These are phyloP conservation scores for Pichia sp. DNA, from an alignment of 1,139 yeast genomes.

Conservation along the genomic window DNA sequence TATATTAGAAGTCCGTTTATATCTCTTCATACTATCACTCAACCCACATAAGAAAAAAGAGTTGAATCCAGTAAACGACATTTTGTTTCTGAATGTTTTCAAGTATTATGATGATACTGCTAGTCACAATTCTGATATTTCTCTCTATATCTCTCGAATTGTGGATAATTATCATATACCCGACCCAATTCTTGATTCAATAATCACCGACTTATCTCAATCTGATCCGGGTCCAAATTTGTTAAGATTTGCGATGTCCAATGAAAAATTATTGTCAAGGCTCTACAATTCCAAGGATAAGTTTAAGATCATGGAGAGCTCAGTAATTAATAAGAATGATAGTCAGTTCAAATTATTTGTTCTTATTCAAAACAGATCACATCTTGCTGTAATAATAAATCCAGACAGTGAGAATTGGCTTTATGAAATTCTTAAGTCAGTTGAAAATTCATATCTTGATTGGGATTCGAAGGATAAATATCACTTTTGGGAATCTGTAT, in stretches of 20 bases:
- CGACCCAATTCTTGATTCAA: neutral
- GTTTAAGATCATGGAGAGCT: slow-evolving; percentile 3
- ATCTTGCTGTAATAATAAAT: neutral
- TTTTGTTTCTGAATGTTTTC: neutral
- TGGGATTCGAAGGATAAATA: neutral
- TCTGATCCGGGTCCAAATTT: neutral
- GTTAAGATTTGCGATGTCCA: neutral
- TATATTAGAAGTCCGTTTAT: neutral
- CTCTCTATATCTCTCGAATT: neutral
- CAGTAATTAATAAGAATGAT: neutral
- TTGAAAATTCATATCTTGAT: neutral
- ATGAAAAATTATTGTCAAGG: neutral
- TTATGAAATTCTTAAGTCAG: neutral
- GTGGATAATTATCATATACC: slow-evolving; percentile 3
- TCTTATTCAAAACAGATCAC: neutral
- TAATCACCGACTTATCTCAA: slow-evolving; percentile 2
- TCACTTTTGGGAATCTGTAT: slow-evolving; percentile 1
- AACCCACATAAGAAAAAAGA: neutral
- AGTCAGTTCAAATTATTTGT: neutral
- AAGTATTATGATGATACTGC: neutral
- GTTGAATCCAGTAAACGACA: neutral
- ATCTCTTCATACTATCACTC: neutral
- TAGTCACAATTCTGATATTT: neutral
- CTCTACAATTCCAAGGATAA: neutral
- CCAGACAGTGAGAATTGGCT: neutral